A percentile compares a stretch with the other conserved stretches of the same genome.
Evolutionary conservation across 2,329 filamentous ascomycete species (phyloP).

Genomic region (Pseudocercospora cruenta): DNA sequence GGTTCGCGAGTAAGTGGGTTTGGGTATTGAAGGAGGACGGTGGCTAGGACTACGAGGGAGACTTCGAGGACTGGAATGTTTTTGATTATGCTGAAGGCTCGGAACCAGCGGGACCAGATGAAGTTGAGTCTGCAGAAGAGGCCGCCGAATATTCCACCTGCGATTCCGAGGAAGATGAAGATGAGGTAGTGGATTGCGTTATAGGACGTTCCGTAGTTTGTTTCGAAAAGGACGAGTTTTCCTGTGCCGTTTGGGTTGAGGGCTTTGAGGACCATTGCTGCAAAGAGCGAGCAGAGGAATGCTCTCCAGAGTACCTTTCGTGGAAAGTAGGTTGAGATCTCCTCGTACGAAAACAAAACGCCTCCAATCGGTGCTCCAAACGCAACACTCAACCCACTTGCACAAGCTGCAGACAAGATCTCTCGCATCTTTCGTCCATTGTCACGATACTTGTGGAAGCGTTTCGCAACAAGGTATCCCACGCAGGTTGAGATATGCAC

Average conservation of each 20-base stretch:
- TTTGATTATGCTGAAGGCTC: constrained; percentile 57
- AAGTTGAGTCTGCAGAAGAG: constrained; percentile 63
- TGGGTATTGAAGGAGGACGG: constrained; percentile 59
- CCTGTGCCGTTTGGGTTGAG: constrained; percentile 65
- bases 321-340: constrained; percentile 64
- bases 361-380: constrained; percentile 66
- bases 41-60: constrained; percentile 57
- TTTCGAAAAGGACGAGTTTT: constrained; percentile 64
- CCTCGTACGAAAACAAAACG: constrained; percentile 64
- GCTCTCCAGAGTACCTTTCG: constrained; percentile 62
- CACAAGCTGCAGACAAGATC: constrained; percentile 61
- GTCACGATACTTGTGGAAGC: constrained; percentile 61
- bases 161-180: constrained; percentile 60
- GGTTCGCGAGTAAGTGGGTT: constrained; percentile 60
- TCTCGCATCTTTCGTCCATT: constrained; percentile 63
- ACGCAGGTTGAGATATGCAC: constrained; percentile 65
- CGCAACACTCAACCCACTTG: constrained; percentile 61
- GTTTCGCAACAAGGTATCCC: constrained; percentile 56
- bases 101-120: constrained; percentile 60
- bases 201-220: constrained; percentile 62
- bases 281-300: constrained; percentile 61
- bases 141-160: constrained; percentile 63
- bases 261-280: constrained; percentile 59
- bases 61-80: constrained; percentile 61
- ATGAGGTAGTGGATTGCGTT: constrained; percentile 59